Evolutionary conservation across 305 asterid species (phyloP).

Genomic region (Rubia tinctorum): DNA sequence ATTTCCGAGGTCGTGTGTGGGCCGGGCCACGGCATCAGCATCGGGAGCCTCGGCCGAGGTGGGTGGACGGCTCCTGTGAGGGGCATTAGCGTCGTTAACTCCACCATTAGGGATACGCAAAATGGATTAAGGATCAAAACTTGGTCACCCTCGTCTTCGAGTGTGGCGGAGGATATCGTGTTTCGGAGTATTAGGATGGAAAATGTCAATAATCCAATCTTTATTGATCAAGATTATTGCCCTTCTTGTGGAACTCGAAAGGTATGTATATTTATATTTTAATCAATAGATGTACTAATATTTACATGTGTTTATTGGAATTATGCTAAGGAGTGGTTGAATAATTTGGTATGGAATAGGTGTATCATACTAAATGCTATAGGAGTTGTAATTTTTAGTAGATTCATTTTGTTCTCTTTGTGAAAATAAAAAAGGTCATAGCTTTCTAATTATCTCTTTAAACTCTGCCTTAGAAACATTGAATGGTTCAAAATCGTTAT

Average conservation of each 20-base stretch:
- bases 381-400: background rate
- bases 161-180: constrained; percentile 39
- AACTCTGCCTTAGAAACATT: background rate
- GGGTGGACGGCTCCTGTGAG: constrained; percentile 26
- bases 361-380: background rate
- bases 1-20: constrained; percentile 45
- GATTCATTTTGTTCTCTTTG: background rate
- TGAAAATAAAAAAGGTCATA: background rate
- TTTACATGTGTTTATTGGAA: too few species aligned
- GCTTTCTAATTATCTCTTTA: background rate
- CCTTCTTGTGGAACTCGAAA: constrained; percentile 31
- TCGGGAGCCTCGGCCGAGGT: constrained; percentile 53
- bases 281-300: too few species aligned
- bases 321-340: too few species aligned
- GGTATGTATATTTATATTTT: too few species aligned
- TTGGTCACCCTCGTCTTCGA: constrained; percentile 51
- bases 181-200: constrained; percentile 42
- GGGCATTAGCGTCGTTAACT: constrained; percentile 44
- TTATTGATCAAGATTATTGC: constrained; percentile 67
- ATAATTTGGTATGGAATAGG: too few species aligned
- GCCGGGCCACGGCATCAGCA: constrained; percentile 69
- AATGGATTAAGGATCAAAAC: constrained; percentile 78
- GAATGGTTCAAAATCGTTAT: background rate
- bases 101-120: constrained; percentile 42
- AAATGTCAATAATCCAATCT: constrained; percentile 45